Conservation (phyloP, 169 alveolate genomes). For the Miamiensis avidus region DNA sequence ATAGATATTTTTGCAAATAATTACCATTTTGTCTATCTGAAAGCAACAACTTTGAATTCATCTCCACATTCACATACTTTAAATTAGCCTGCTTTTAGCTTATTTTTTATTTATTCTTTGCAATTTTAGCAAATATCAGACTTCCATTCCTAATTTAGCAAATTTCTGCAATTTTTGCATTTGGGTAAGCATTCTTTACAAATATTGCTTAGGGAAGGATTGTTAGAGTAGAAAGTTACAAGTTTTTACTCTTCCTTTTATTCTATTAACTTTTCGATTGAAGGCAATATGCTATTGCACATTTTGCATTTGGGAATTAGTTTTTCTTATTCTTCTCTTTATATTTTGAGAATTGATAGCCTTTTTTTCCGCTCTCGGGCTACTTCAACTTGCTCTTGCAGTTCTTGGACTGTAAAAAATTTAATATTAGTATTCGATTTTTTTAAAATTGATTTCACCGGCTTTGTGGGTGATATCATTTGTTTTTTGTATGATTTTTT, state of each 20-base stretch:
- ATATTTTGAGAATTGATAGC: background rate
- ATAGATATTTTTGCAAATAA: too few species aligned
- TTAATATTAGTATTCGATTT: background rate
- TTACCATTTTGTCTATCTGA: background rate
- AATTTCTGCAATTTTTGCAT: background rate
- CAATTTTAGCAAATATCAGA: background rate
- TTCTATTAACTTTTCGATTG: too few species aligned
- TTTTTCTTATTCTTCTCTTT: background rate
- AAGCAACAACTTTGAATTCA: background rate
- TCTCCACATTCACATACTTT: background rate
- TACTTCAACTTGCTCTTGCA: background rate
- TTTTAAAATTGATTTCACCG: background rate
- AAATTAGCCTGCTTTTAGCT: background rate
- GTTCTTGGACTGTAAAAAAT: background rate
- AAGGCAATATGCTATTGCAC: background rate
- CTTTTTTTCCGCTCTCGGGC: background rate
- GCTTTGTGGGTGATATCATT: background rate
- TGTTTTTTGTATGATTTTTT: too few species aligned
- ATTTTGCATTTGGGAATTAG: background rate
- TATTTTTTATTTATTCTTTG: background rate
- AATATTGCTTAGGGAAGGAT: background rate
- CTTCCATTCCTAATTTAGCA: background rate
- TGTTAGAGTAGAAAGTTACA: too few species aligned
- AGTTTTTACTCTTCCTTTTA: too few species aligned
- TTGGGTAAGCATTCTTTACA: background rate